phyloP scores from a whole-genome alignment of 805 yeast genomes.

The Ogataea nonfermentans region DNA sequence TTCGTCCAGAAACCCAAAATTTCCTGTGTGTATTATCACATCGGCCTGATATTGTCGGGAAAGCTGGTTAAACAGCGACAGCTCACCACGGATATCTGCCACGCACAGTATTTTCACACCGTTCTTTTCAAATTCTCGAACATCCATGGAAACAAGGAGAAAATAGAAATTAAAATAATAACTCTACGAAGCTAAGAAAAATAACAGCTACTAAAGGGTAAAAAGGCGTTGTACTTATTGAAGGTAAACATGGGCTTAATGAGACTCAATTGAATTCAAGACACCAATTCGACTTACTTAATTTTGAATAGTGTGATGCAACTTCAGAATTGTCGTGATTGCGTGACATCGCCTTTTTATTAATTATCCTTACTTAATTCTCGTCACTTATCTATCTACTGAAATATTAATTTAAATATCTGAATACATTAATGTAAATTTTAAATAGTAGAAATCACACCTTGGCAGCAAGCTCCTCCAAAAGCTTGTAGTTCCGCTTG shows the following conservation, averaged over 20 bases:
- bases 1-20: conserved; percentile 71
- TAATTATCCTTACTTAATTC: too few relatives aligned
- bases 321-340: too few relatives aligned
- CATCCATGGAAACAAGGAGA: conserved; percentile 3
- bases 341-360: too few relatives aligned
- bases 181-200: too few relatives aligned
- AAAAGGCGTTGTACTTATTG: too few relatives aligned
- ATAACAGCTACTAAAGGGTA: too few relatives aligned
- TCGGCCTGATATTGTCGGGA: conserved; percentile 48
- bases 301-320: too few relatives aligned
- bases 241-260: too few relatives aligned
- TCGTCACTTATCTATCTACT: too few relatives aligned
- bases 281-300: background rate
- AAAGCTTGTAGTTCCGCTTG: conserved; percentile 72
- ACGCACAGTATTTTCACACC: conserved; percentile 35
- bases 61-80: conserved; percentile 47
- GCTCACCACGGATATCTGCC: conserved; percentile 57
- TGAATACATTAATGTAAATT: background rate
- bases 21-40: conserved; percentile 68
- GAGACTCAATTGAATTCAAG: too few relatives aligned
- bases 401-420: background rate
- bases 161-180: conserved; percentile 2
- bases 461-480: conserved; percentile 73
- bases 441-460: conserved; percentile 32
- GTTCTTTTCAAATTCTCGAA: conserved; percentile 17